Evolutionary conservation across 208 protist genomes (phyloP).

Genomic region (Acanthamoeba castellanii): DNA sequence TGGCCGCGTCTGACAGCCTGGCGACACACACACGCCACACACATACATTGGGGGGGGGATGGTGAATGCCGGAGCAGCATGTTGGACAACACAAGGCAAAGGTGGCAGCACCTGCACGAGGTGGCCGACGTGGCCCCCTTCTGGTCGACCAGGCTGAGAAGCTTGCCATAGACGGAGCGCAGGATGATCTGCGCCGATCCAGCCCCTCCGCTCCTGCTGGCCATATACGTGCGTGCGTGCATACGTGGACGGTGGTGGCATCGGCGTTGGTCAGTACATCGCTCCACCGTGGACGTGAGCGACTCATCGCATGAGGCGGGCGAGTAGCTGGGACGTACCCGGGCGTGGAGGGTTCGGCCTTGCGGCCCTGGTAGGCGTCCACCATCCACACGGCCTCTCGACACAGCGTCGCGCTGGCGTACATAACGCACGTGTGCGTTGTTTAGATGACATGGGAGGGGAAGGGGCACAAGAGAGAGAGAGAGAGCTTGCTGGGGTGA

Average conservation of each 20-base stretch:
- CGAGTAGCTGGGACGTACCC: neutral
- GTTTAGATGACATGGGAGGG: neutral
- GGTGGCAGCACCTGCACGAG: neutral
- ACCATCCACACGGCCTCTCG: conserved; percentile 5
- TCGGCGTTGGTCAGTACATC: no score
- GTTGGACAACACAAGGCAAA: neutral
- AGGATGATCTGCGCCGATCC: neutral
- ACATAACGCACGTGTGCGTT: neutral
- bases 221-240: no score
- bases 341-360: neutral
- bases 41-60: neutral
- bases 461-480: neutral
- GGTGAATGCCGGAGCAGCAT: no score
- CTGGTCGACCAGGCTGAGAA: neutral
- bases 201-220: neutral
- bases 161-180: conserved; percentile 2
- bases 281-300: no score
- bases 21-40: neutral
- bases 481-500: no score
- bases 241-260: no score
- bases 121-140: neutral
- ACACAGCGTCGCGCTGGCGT: neutral
- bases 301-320: neutral
- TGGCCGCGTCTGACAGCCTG: conserved; percentile 44
- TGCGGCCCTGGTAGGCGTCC: conserved; percentile 14